Evolutionary conservation across 2,329 filamentous ascomycete species (phyloP).

Genomic region (Talaromyces pinophilus): DNA sequence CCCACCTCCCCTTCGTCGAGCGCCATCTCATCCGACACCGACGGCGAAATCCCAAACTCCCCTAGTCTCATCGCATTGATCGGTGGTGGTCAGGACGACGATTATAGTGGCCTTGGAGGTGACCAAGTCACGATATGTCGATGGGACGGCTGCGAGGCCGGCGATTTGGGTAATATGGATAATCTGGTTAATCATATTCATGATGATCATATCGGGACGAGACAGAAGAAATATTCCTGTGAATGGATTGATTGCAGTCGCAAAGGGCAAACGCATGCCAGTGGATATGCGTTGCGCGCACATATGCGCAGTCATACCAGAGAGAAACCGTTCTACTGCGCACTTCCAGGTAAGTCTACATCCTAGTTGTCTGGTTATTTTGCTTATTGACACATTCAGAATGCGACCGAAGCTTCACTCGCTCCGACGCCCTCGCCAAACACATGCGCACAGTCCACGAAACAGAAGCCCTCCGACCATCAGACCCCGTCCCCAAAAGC

Average conservation of each 20-base stretch:
- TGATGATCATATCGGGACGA: slow-evolving; percentile 87
- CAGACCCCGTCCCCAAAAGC: slow-evolving; percentile 46
- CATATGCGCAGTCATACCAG: slow-evolving; percentile 98
- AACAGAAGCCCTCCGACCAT: slow-evolving; percentile 83
- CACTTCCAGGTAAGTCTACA: slow-evolving; percentile 70
- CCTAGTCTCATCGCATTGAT: slow-evolving; percentile 54
- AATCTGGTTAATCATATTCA: slow-evolving; percentile 80
- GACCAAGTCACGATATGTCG: slow-evolving; percentile 77
- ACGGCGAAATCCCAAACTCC: slow-evolving; percentile 76
- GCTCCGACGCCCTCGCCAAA: slow-evolving; percentile 93
- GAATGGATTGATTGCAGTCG: slow-evolving; percentile 89
- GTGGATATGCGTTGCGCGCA: slow-evolving; percentile 91
- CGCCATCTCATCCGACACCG: slow-evolving; percentile 87
- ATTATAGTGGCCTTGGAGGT: slow-evolving; percentile 70
- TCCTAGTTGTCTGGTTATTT: not conserved
- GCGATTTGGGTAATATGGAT: slow-evolving; percentile 78
- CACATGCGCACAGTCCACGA: slow-evolving; percentile 99
- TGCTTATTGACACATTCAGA: slow-evolving; percentile 55
- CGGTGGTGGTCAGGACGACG: slow-evolving; percentile 49
- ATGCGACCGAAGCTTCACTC: slow-evolving; percentile 94
- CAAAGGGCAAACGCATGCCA: slow-evolving; percentile 89
- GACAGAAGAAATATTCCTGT: slow-evolving; percentile 97
- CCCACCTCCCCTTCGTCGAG: slow-evolving; percentile 54
- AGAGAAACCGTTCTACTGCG: slow-evolving; percentile 98
- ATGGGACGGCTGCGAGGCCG: slow-evolving; percentile 73